A percentile compares a stretch with the other conserved stretches of the same genome.
Evolutionary conservation across 75 land plant genomes (phyloP).

Genomic region (Gnetum montanum): DNA sequence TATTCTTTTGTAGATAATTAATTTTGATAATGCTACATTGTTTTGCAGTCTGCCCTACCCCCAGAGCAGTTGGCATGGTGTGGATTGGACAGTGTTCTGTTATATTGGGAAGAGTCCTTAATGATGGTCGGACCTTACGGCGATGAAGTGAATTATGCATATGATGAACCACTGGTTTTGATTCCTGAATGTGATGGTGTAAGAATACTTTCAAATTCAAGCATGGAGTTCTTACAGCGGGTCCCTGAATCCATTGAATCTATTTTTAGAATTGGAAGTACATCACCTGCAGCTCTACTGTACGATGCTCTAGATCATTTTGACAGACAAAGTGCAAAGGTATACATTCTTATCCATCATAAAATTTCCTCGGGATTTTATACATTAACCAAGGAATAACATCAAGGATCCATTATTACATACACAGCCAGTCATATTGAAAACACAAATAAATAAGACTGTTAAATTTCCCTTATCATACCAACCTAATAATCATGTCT

Average conservation of each 20-base stretch:
- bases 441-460: too few relatives aligned
- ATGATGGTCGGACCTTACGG: constrained; percentile 92
- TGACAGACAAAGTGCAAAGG: constrained; percentile 94
- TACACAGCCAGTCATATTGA: too few relatives aligned
- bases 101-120: constrained; percentile 87
- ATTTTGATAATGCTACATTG: background rate
- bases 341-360: too few relatives aligned
- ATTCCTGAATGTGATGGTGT: constrained; percentile 99
- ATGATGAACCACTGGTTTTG: constrained; percentile 84
- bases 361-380: background rate
- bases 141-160: constrained; percentile 56
- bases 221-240: constrained; percentile 91
- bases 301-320: constrained; percentile 98
- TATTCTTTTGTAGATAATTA: background rate
- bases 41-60: constrained; percentile 85
- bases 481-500: too few relatives aligned
- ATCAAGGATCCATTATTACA: too few relatives aligned
- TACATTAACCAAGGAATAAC: too few relatives aligned
- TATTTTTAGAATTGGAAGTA: constrained; percentile 93
- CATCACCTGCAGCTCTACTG: constrained; percentile 78
- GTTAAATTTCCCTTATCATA: too few relatives aligned
- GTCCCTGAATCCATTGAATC: constrained; percentile 93
- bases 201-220: constrained; percentile 83
- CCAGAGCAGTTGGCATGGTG: constrained; percentile 98
- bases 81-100: constrained; percentile 85